Base-by-base conservation (phyloP, 2,329 filamentous ascomycete genomes). In the Colletotrichum sp. region DNA sequence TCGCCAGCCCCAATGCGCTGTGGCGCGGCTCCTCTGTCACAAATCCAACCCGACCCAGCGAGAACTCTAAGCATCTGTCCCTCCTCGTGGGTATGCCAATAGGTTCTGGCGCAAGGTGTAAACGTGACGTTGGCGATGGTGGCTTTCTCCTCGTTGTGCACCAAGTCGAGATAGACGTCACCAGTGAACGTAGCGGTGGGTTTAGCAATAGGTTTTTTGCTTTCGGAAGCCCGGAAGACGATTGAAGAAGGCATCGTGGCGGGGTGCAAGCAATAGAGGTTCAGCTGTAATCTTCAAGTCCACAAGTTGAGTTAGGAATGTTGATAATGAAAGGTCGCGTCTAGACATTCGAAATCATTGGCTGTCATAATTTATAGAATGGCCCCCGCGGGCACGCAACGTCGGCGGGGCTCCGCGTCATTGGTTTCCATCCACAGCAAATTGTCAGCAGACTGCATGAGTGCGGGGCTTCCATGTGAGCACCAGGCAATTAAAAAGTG, bases 61-160 rank as follows among this genome's bases (percentile, higher is more conserved):
- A 84, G 80, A 3, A 87, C 85, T 34, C 83, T 80, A 38, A 88
- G 79, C 36, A 87, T 79, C 78, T 88, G 86, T 5, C 86, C 86
- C n/a, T 83, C 80, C 66, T 86, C 84, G 77, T 88, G 86, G 1
- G 81, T 83, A 79, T 87, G 86, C 86, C 86, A 87, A 79, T 86
- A 81, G 7, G 86, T 87, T 24, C 86, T 82, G 1, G 86, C 83
- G 66, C 86, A 84, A 9, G 86, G 85, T 1, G 84, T 84, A 77
- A 88, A 87, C 52, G 81, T 86, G 67, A 87, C 85, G 60, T 86
- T 73, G 55, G 71, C 65, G 15, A 73, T 73, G 30, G 28, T 43
- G 28, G 65, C 57, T 36, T 24, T 32, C n/a, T 48, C 65, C 66
- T 73, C 66, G 16, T 52, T 52, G 43, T 52, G 43, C 4, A 52